A percentile compares a stretch with the other conserved stretches of the same genome.
Evolutionary conservation across 2,329 filamentous ascomycete species (phyloP).

Genomic region (Chrysoporthe deuterocubensis): DNA sequence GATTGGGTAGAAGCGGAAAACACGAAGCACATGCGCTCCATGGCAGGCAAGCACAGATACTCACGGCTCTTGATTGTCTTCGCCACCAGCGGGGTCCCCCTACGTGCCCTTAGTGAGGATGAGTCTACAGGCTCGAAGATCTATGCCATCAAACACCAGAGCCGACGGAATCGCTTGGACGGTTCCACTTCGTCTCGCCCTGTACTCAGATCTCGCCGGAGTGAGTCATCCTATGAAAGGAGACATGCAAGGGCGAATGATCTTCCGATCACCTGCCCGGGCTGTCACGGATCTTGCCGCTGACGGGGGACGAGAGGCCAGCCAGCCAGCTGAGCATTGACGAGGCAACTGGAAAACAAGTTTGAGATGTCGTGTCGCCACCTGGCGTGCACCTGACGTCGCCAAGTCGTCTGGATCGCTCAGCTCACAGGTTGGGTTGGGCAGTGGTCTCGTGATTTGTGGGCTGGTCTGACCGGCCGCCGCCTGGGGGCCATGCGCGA

Average conservation of each 20-base stretch:
- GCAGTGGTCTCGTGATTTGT: not conserved
- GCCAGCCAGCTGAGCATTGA: not conserved
- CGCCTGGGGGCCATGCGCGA: not conserved
- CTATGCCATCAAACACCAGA: not conserved
- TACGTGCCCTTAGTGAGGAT: no score
- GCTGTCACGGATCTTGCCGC: not conserved
- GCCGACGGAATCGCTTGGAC: not conserved
- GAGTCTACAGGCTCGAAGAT: not conserved
- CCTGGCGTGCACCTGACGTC: conserved; percentile 3
- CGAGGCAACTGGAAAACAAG: not conserved
- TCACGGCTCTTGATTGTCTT: not conserved
- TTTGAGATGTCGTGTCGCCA: not conserved
- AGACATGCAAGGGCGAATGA: not conserved
- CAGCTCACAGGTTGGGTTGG: not conserved
- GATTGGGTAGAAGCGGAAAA: not conserved
- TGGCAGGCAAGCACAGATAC: not conserved
- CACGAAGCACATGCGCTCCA: not conserved
- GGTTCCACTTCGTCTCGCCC: not conserved
- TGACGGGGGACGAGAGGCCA: not conserved
- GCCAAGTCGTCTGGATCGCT: not conserved
- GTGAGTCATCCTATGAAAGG: conserved; percentile 1
- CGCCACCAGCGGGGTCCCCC: no score
- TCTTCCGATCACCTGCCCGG: not conserved
- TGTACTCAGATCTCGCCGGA: not conserved
- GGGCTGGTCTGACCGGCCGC: not conserved